These are phyloP conservation scores for Ogataea paradorogensis DNA, from an alignment of 805 yeast species.

Conservation along the genomic window DNA sequence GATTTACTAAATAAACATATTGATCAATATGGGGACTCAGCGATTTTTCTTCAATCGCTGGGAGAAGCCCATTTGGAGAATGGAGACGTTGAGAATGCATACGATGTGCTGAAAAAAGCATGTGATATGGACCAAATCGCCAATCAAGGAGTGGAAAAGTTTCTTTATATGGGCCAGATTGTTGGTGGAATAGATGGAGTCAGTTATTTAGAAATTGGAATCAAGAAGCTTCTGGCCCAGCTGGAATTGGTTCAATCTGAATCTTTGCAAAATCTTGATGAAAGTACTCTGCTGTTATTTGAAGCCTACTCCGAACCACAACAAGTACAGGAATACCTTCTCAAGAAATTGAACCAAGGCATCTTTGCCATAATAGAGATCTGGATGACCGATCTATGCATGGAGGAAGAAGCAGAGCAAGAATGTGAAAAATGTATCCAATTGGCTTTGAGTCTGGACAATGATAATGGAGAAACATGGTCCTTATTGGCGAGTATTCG, in stretches of 20 bases:
- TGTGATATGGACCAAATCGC: constrained; percentile 72
- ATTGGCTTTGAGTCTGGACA: constrained; percentile 58
- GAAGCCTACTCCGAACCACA: constrained; percentile 29
- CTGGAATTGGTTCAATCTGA: constrained; percentile 29
- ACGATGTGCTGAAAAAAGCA: constrained; percentile 54
- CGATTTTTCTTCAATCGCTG: constrained; percentile 49
- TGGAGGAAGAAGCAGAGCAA: constrained; percentile 85
- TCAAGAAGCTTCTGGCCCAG: constrained; percentile 46
- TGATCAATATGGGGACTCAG: constrained; percentile 38
- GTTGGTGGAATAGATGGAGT: constrained; percentile 80
- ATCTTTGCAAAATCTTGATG: constrained; percentile 15
- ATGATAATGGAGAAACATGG: constrained; percentile 74
- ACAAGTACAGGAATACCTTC: constrained; percentile 36
- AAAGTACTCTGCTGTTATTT: constrained; percentile 23
- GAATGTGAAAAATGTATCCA: constrained; percentile 72
- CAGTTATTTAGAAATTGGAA: constrained; percentile 57
- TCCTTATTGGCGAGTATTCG: constrained; percentile 80
- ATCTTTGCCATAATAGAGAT: constrained; percentile 84
- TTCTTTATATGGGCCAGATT: constrained; percentile 86
- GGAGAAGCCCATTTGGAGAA: constrained; percentile 81
- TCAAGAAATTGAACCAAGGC: constrained; percentile 69
- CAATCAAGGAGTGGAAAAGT: constrained; percentile 69
- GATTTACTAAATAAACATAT: constrained; percentile 40
- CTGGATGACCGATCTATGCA: constrained; percentile 97
- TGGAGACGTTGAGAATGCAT: constrained; percentile 78